Percentiles rank a stretch among this genome's conserved stretches.
Evolutionary conservation across 179 eudicot species (phyloP).

Genomic region (Gypsophila paniculata): DNA sequence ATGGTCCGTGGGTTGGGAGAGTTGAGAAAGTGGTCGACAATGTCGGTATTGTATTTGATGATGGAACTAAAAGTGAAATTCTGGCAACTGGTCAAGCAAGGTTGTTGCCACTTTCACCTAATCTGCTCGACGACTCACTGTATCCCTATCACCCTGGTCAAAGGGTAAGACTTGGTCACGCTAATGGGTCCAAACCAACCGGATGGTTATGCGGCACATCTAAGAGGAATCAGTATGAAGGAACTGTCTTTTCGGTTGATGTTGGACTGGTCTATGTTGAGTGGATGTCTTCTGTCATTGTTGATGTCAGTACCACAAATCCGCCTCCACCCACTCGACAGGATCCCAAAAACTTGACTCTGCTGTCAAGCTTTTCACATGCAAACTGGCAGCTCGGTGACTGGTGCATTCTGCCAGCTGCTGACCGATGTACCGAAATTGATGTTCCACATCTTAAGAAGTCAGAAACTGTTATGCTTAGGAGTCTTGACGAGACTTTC

Average conservation of each 20-base stretch:
- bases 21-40: slow-evolving; percentile 59
- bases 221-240: slow-evolving; percentile 52
- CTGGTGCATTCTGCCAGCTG: slow-evolving; percentile 55
- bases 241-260: slow-evolving; percentile 60
- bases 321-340: slow-evolving; percentile 51
- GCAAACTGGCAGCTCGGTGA: slow-evolving; percentile 96
- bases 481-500: slow-evolving; percentile 43
- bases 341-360: slow-evolving; percentile 49
- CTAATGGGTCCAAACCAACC: slow-evolving; percentile 42
- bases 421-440: slow-evolving; percentile 9
- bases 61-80: slow-evolving; percentile 65
- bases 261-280: slow-evolving; percentile 68
- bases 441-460: slow-evolving; percentile 19
- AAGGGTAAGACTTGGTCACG: slow-evolving; percentile 50
- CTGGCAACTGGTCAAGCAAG: slow-evolving; percentile 50
- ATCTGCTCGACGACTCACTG: slow-evolving; percentile 68
- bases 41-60: slow-evolving; percentile 62
- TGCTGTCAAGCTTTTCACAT: slow-evolving; percentile 57
- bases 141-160: slow-evolving; percentile 91
- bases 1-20: slow-evolving; percentile 86
- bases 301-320: slow-evolving; percentile 27
- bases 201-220: slow-evolving; percentile 72
- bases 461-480: slow-evolving; percentile 22
- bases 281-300: slow-evolving; percentile 67
- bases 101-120: slow-evolving; percentile 52